Evolutionary conservation across 2,329 filamentous ascomycete species (phyloP), one percentile per base, ranked within the genome.

Genomic region (Septoria petroselini): DNA sequence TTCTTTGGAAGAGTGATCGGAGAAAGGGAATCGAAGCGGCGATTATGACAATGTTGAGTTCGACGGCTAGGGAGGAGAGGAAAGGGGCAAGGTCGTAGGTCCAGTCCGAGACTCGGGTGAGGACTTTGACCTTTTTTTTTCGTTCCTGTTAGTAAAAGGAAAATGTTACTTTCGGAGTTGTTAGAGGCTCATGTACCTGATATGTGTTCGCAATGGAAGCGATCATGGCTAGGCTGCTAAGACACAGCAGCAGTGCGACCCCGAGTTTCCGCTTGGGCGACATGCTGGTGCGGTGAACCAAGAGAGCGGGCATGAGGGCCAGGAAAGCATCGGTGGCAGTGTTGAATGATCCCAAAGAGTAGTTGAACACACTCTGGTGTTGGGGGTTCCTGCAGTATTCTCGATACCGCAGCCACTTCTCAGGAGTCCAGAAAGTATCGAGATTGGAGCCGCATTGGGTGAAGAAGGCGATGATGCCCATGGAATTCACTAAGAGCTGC

Each of bases 1-100:
- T 34, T 19, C 34, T 11, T 35, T 40, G 33, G 44, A 33, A 25
- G 11, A 30, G 41, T 2, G 62, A 60, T 11, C 64, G 58, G 1
- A 67, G 46, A 3, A 65, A 48, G 2, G 64, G 63, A 4, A 65
- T 55, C 0, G 63, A 63, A 7, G 63, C 58, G 18, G 60, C 56
- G 27, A 65, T 62, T 30, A 67, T 65, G 40, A 67, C 63, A 18
- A 65, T 74, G 49, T 66, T 66, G 29, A 65, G 55, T 46, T 67
- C 64, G 41, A 67, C 51, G 3, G 58, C 58, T 9, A 65, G 51
- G 56, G 61, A 62, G 30, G 63, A 57, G 1, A 64, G 54, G 38
- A 61, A 66, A 3, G 52, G 41, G 19, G 52, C 48, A 2, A 67
- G 56, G 33, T 62, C 59, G 30, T 60, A 63, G 7, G 63, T 64